Percentiles rank a stretch among this genome's conserved stretches.
Evolutionary conservation across 495 filamentous ascomycete genomes (phyloP).

Genomic region (Baudoinia panamericana): DNA sequence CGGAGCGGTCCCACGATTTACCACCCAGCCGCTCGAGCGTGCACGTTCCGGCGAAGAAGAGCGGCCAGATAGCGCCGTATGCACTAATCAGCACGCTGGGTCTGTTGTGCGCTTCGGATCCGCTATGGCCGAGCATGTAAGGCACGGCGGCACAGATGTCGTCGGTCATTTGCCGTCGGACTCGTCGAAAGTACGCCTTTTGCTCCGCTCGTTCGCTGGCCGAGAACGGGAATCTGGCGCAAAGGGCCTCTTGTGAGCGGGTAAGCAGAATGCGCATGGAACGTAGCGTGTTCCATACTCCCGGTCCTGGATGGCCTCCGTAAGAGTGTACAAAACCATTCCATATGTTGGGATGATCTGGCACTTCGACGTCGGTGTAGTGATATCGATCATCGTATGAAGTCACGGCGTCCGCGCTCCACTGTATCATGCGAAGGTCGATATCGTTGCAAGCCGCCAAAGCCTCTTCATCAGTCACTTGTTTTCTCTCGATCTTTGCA

Average conservation of each 20-base stretch:
- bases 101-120: not conserved
- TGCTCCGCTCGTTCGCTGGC: conserved; percentile 11
- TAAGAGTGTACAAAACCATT: conserved; percentile 15
- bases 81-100: conserved; percentile 9
- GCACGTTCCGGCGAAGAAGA: conserved; percentile 20
- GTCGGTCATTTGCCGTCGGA: conserved; percentile 17
- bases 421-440: conserved; percentile 10
- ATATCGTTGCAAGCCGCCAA: not conserved
- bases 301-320: not conserved
- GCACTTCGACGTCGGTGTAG: conserved; percentile 10
- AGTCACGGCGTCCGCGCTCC: conserved; percentile 3
- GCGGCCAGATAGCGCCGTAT: conserved; percentile 15
- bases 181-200: conserved; percentile 9
- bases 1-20: not conserved
- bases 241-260: conserved; percentile 12
- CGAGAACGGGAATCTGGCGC: conserved; percentile 1
- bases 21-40: conserved; percentile 13
- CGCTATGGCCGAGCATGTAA: conserved; percentile 8
- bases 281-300: conserved; percentile 11
- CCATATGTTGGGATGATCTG: conserved; percentile 16
- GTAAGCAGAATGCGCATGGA: conserved; percentile 12
- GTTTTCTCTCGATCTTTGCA: conserved; percentile 1
- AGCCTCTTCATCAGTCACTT: conserved; percentile 1
- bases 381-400: not conserved
- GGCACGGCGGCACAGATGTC: conserved; percentile 16